Evolutionary conservation across 495 filamentous ascomycete species (phyloP), one percentile per base, ranked within the genome.

Genomic region (Sabuloglossum arenarium): DNA sequence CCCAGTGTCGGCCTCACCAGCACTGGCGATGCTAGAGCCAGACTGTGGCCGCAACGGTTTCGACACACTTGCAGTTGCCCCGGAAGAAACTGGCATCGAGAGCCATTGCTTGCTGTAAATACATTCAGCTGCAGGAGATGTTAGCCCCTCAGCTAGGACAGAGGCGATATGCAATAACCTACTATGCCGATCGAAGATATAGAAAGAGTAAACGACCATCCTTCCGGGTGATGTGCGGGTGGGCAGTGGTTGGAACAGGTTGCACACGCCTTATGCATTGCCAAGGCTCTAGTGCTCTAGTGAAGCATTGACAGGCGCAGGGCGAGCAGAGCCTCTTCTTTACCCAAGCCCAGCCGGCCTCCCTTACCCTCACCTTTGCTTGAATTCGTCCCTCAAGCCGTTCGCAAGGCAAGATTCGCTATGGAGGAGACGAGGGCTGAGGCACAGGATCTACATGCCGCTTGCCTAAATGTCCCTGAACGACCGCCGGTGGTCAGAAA

Each of bases 131-230:
- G 61, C 43, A 31, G 4, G 14, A 43, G 49, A 49, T 51, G 55
- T 32, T 30, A 27, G 29, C 21, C 16, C 56, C 16, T 25, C 16
- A 28, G 19, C 6, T 29, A 53, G 21, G 19, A 30, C 51, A 54
- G 31, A 54, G 47, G 52, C 54, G 37, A 27, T 34, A 16, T 39
- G 46, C 9, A 30, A 51, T 16, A 27, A 60, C 75, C 64, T 76
- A 97, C 91, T 94, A 68, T 98, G 91, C 60, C 91, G 83, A 69
- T 98, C 91, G 62, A 98, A 98, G 64, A 98, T 95, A 74, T 95
- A 97, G 71, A 97, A 94, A 39, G 88, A 88, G 69, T 94, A 96
- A 64, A 97, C 84, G 56, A 84, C 79, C 91, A 97, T 96, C 58
- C 67, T 56, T 14, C 34, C 39, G 10, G 39, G 39, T 43, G 10